phyloP scores from a whole-genome alignment of 1,284 basidiomycete genomes.

The Sporisorium exsertum region DNA sequence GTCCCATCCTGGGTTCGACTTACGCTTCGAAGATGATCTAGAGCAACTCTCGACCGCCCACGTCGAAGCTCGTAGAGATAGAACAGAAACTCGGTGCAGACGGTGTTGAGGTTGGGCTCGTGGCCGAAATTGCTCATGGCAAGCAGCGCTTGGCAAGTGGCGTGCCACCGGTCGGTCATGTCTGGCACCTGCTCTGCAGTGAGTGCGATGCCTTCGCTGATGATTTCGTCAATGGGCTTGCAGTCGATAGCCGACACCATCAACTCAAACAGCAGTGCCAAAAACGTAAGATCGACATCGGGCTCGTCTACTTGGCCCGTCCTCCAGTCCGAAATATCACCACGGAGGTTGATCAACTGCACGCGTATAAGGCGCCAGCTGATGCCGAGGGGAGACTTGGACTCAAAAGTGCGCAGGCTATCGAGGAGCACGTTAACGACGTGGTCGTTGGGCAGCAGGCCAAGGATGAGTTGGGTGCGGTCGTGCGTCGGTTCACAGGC shows the following conservation, averaged over 20 bases:
- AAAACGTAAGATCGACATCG: conserved; percentile 57
- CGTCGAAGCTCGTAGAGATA: conserved; percentile 42
- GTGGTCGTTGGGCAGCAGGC: conserved; percentile 58
- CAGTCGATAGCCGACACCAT: conserved; percentile 56
- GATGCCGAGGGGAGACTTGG: conserved; percentile 53
- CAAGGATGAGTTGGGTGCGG: conserved; percentile 51
- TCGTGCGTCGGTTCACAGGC: conserved; percentile 29
- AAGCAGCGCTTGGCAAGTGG: conserved; percentile 51
- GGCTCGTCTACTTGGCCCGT: conserved; percentile 54
- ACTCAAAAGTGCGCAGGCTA: conserved; percentile 56
- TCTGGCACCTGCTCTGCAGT: conserved; percentile 51
- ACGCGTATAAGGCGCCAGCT: conserved; percentile 60
- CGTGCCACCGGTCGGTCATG: conserved; percentile 57
- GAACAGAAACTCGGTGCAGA: conserved; percentile 51
- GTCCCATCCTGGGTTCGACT: not conserved
- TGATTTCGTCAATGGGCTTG: conserved; percentile 52
- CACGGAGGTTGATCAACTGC: conserved; percentile 59
- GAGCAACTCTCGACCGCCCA: conserved; percentile 21
- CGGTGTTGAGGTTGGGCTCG: conserved; percentile 60
- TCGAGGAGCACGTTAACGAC: conserved; percentile 60
- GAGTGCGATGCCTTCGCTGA: conserved; percentile 55
- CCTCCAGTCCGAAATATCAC: conserved; percentile 59
- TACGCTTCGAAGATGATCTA: conserved; percentile 26
- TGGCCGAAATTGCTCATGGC: conserved; percentile 50
- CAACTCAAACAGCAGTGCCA: conserved; percentile 58